A percentile compares a stretch with the other conserved stretches of the same genome.
Conservation (phyloP, 805 yeast genomes). For the Pichia heedii region DNA sequence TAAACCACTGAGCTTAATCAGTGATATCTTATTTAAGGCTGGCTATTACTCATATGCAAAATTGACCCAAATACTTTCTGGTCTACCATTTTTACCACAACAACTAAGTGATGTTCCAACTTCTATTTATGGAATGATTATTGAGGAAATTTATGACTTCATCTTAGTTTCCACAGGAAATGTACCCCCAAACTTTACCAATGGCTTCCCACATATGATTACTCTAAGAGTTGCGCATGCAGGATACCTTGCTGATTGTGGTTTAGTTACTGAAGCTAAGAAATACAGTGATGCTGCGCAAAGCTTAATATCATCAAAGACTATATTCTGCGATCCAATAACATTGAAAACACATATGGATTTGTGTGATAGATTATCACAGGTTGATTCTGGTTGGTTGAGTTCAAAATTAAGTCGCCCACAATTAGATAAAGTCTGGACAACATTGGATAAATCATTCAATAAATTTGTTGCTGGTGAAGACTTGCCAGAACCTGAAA, state of each 20-base stretch:
- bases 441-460: slow-evolving; percentile 72
- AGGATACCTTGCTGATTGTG: slow-evolving; percentile 57
- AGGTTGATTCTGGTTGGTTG: slow-evolving; percentile 59
- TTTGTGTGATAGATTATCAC: slow-evolving; percentile 39
- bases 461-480: slow-evolving; percentile 83
- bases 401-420: slow-evolving; percentile 37
- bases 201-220: slow-evolving; percentile 41
- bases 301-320: slow-evolving; percentile 30
- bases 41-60: slow-evolving; percentile 34
- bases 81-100: slow-evolving; percentile 21
- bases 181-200: slow-evolving; percentile 26
- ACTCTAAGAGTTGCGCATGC: slow-evolving; percentile 62
- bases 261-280: slow-evolving; percentile 48
- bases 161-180: slow-evolving; percentile 28
- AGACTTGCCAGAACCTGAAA: slow-evolving; percentile 37
- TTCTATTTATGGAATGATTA: slow-evolving; percentile 37
- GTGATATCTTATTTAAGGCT: slow-evolving; percentile 26
- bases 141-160: slow-evolving; percentile 68
- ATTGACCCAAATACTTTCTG: slow-evolving; percentile 28
- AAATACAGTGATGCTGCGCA: slow-evolving; percentile 48
- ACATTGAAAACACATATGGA: slow-evolving; percentile 28
- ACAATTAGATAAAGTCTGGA: slow-evolving; percentile 68
- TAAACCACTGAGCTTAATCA: slow-evolving; percentile 23
- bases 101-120: slow-evolving; percentile 13
- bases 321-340: slow-evolving; percentile 28